These are phyloP conservation scores for Monosporascus sp. DNA, from an alignment of 2,329 filamentous ascomycete species.

Conservation along the genomic window DNA sequence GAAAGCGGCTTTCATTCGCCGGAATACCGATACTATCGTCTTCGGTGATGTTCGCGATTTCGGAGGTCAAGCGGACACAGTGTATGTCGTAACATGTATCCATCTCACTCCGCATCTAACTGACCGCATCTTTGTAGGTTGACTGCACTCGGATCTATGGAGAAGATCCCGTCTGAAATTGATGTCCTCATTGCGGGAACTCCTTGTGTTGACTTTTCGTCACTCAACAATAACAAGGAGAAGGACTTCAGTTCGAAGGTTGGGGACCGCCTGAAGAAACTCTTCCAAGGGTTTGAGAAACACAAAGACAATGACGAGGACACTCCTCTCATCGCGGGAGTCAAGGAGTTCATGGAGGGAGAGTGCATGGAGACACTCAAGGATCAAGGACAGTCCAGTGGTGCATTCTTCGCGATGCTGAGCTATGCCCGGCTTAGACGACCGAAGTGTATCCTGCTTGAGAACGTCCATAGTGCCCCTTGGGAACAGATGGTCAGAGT, in stretches of 20 bases:
- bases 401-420: constrained; percentile 60
- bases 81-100: constrained; percentile 35
- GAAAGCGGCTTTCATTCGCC: constrained; percentile 61
- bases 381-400: constrained; percentile 59
- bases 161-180: constrained; percentile 48
- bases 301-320: constrained; percentile 41
- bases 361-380: constrained; percentile 52
- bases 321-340: constrained; percentile 7
- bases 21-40: constrained; percentile 52
- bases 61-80: constrained; percentile 30
- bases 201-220: constrained; percentile 71
- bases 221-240: constrained; percentile 48
- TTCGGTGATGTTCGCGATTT: constrained; percentile 58
- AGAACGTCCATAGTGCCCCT: constrained; percentile 62
- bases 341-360: constrained; percentile 28
- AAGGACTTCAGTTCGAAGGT: constrained; percentile 44
- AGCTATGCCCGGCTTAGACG: constrained; percentile 49
- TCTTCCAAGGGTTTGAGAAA: background rate
- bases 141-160: constrained; percentile 61
- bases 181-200: constrained; percentile 70
- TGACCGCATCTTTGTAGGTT: constrained; percentile 36
- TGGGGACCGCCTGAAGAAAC: constrained; percentile 35
- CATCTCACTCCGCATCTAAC: constrained; percentile 5
- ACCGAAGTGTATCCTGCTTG: constrained; percentile 63
- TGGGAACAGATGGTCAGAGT: constrained; percentile 48